A percentile compares a stretch with the other conserved stretches of the same genome.
Conservation (phyloP, 345 rosid species). For the Carallia brachiata region DNA sequence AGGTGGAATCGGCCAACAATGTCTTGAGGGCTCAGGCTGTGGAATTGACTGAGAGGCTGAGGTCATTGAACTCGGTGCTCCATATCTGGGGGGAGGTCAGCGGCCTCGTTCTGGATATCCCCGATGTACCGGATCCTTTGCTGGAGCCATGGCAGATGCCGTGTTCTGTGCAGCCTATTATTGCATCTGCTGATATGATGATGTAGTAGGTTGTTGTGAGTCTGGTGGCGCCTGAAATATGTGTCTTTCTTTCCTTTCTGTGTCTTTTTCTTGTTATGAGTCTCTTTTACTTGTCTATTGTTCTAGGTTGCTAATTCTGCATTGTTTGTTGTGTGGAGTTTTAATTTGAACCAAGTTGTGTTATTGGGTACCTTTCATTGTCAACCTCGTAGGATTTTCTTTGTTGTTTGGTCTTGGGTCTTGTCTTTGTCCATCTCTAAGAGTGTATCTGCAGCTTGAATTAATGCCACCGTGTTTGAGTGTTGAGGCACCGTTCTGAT, state of each 20-base stretch:
- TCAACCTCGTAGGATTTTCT: too few species aligned
- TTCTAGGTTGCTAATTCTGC: neutral
- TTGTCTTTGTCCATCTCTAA: too few species aligned
- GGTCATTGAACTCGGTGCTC: constrained; percentile 54
- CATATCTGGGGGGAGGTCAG: constrained; percentile 56
- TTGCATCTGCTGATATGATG: constrained; percentile 50
- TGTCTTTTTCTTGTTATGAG: neutral
- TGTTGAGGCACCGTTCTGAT: too few species aligned
- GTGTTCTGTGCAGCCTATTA: constrained; percentile 46
- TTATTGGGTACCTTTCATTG: too few species aligned
- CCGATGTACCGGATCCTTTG: constrained; percentile 61
- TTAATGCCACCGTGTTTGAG: too few species aligned
- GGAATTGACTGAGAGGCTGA: constrained; percentile 66
- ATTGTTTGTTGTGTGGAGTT: neutral
- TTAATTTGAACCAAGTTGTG: too few species aligned
- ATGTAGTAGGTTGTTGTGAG: constrained; percentile 8
- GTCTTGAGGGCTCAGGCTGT: constrained; percentile 61
- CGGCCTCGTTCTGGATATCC: constrained; percentile 59
- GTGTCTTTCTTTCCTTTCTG: neutral
- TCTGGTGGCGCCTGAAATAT: neutral
- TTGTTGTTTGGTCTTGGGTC: too few species aligned
- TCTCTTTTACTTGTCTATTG: neutral
- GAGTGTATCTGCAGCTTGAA: too few species aligned
- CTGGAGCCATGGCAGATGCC: constrained; percentile 66
- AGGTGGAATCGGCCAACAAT: constrained; percentile 61